Evolutionary conservation across 176 grass and related monocot species (phyloP).

Genomic region (Ensete glaucum): DNA sequence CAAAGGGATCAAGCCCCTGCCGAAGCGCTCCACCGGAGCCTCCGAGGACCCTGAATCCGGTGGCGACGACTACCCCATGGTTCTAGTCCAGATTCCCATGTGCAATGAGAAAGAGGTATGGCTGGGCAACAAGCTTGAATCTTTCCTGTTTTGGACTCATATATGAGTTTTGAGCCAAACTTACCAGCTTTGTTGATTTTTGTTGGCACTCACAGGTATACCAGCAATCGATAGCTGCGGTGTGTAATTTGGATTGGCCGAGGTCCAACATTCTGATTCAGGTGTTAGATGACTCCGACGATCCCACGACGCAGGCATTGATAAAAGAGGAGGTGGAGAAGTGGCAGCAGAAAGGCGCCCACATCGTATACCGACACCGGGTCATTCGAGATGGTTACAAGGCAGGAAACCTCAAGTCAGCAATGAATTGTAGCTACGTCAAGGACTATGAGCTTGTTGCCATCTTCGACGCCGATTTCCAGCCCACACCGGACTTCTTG

Average conservation of each 20-base stretch:
- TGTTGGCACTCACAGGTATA: slow-evolving; percentile 29
- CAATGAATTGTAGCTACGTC: slow-evolving; percentile 43
- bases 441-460: slow-evolving; percentile 52
- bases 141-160: slow-evolving; percentile 13
- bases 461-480: slow-evolving; percentile 49
- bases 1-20: slow-evolving; percentile 39
- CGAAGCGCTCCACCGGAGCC: slow-evolving; percentile 11
- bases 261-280: slow-evolving; percentile 38
- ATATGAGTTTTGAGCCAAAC: neutral
- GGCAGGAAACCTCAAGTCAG: slow-evolving; percentile 47
- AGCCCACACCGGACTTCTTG: slow-evolving; percentile 37
- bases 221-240: slow-evolving; percentile 47
- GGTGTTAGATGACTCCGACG: slow-evolving; percentile 43
- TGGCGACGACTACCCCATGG: slow-evolving; percentile 34
- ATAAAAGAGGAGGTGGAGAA: slow-evolving; percentile 49
- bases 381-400: slow-evolving; percentile 43
- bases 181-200: neutral
- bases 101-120: slow-evolving; percentile 54
- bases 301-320: slow-evolving; percentile 26
- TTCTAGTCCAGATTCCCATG: slow-evolving; percentile 51
- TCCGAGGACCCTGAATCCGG: slow-evolving; percentile 26
- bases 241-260: slow-evolving; percentile 47
- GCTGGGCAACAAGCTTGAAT: neutral
- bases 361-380: slow-evolving; percentile 37
- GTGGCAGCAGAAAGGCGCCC: slow-evolving; percentile 34